These are phyloP conservation scores for Massariosphaeria phaeospora DNA, from an alignment of 495 filamentous ascomycete species.

Conservation along the genomic window DNA sequence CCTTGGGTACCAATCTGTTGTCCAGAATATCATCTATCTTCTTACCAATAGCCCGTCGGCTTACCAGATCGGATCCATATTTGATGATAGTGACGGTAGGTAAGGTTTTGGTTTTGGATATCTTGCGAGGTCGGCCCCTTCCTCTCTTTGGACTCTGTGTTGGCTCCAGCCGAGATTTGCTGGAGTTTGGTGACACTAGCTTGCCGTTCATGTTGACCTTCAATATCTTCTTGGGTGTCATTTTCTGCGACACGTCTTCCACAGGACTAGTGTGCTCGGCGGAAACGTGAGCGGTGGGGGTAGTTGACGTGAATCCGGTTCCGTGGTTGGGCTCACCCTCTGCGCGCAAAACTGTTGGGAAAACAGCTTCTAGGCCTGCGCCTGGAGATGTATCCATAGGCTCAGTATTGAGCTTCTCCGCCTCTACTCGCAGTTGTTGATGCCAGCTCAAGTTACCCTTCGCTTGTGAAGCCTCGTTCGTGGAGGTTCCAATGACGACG, in stretches of 20 bases:
- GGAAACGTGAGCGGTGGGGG: not conserved
- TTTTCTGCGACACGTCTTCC: slow-evolving; percentile 4
- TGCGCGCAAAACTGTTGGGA: too few relatives aligned
- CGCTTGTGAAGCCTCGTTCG: not conserved
- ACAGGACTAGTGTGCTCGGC: not conserved
- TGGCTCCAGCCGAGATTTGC: slow-evolving; percentile 28
- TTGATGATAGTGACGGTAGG: slow-evolving; percentile 40
- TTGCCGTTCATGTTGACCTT: slow-evolving; percentile 55
- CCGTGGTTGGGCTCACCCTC: too few relatives aligned
- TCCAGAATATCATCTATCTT: slow-evolving; percentile 52
- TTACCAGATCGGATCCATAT: slow-evolving; percentile 40
- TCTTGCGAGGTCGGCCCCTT: slow-evolving; percentile 21
- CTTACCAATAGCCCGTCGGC: slow-evolving; percentile 38
- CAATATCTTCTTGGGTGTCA: slow-evolving; percentile 39
- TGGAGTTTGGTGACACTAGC: slow-evolving; percentile 47
- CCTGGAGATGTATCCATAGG: not conserved
- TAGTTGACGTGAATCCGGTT: not conserved
- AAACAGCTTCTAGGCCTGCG: too few relatives aligned
- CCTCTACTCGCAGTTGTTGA: slow-evolving; percentile 26
- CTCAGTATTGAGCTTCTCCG: slow-evolving; percentile 4
- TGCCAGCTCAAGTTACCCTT: slow-evolving; percentile 16
- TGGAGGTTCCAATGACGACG: not conserved
- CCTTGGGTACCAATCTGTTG: slow-evolving; percentile 7
- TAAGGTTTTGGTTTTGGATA: slow-evolving; percentile 25
- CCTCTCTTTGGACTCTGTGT: slow-evolving; percentile 29